A percentile compares a stretch with the other conserved stretches of the same genome.
These are phyloP conservation scores for Annulohypoxylon bovei DNA, from an alignment of 495 filamentous ascomycete genomes.

Conservation along the genomic window DNA sequence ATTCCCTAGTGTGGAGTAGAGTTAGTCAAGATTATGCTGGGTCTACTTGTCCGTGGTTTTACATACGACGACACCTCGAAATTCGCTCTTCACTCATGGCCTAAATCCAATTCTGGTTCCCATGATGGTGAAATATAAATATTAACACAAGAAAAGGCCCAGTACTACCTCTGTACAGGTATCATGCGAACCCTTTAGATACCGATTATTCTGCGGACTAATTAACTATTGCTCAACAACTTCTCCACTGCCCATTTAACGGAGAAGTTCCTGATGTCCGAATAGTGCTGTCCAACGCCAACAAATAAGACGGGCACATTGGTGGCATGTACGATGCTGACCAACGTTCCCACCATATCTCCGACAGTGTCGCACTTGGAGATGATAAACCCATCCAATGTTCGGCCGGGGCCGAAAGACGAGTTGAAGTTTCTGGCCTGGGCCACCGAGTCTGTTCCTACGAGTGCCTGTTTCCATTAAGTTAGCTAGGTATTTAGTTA, in stretches of 20 bases:
- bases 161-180: neutral
- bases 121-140: neutral
- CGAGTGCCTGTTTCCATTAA: constrained; percentile 69
- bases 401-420: constrained; percentile 82
- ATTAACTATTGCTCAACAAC: constrained; percentile 65
- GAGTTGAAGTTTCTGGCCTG: constrained; percentile 96
- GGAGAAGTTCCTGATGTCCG: constrained; percentile 90
- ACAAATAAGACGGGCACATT: constrained; percentile 94
- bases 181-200: neutral
- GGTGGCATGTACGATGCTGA: constrained; percentile 97
- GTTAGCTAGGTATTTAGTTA: constrained; percentile 23
- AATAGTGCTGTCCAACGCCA: constrained; percentile 96
- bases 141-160: neutral
- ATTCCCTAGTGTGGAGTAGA: no score
- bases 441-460: constrained; percentile 91
- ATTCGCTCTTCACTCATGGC: neutral
- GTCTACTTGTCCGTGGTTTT: neutral
- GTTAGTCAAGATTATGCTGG: no score
- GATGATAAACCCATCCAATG: constrained; percentile 95
- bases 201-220: constrained; percentile 6
- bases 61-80: neutral
- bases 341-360: constrained; percentile 96
- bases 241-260: constrained; percentile 88
- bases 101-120: neutral
- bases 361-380: constrained; percentile 98